A percentile compares a stretch with the other conserved stretches of the same genome.
These are phyloP conservation scores for Linnemannia hyalina DNA, from an alignment of 192 early-diverging fungal genomes.

Conservation along the genomic window DNA sequence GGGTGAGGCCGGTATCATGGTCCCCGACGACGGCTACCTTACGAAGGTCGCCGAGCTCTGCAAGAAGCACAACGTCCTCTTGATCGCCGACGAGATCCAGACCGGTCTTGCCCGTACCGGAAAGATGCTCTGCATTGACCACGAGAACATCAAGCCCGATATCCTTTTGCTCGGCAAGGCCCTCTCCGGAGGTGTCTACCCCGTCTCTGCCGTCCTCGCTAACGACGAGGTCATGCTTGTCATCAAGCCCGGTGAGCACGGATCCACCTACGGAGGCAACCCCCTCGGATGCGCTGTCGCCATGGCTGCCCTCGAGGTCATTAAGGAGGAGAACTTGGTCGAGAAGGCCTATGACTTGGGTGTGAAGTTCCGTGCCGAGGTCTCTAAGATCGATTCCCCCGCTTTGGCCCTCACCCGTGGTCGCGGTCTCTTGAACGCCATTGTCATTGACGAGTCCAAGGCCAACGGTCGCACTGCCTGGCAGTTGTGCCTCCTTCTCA, in stretches of 20 bases:
- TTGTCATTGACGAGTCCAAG: slow-evolving; percentile 91
- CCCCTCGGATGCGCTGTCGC: slow-evolving; percentile 95
- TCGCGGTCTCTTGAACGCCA: slow-evolving; percentile 94
- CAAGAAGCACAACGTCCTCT: slow-evolving; percentile 97
- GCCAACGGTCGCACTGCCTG: slow-evolving; percentile 91
- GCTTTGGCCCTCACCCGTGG: slow-evolving; percentile 88
- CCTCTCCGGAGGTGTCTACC: slow-evolving; percentile 97
- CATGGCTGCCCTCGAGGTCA: slow-evolving; percentile 93
- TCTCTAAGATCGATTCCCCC: slow-evolving; percentile 84
- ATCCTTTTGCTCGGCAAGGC: slow-evolving; percentile 97
- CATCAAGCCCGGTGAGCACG: slow-evolving; percentile 94
- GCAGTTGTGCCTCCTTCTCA: slow-evolving; percentile 95
- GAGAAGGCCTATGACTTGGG: slow-evolving; percentile 86
- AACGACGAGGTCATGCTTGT: slow-evolving; percentile 85
- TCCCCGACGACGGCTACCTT: slow-evolving; percentile 95
- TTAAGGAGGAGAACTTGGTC: slow-evolving; percentile 93
- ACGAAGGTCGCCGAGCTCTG: slow-evolving; percentile 89
- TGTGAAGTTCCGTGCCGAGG: slow-evolving; percentile 82
- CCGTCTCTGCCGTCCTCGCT: slow-evolving; percentile 94
- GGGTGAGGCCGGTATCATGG: slow-evolving; percentile 97
- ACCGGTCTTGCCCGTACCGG: slow-evolving; percentile 96
- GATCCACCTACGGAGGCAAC: slow-evolving; percentile 98
- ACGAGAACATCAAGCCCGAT: slow-evolving; percentile 93
- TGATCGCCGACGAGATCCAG: slow-evolving; percentile 99
- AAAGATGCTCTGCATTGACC: slow-evolving; percentile 93